Evolutionary conservation across 495 filamentous ascomycete species (phyloP).

Genomic region (Neurospora sp.): DNA sequence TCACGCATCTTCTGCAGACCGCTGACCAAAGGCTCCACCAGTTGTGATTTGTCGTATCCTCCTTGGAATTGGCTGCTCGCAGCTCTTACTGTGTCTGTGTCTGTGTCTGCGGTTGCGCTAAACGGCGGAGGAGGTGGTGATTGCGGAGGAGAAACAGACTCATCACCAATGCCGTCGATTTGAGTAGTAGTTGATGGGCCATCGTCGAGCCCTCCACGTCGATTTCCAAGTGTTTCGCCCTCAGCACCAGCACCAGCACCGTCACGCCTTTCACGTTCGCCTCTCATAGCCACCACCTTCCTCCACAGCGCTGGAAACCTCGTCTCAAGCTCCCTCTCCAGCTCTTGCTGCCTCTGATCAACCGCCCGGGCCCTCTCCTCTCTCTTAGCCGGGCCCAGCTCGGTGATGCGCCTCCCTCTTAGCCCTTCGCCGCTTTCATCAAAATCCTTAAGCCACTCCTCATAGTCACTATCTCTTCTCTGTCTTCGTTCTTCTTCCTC

Average conservation of each 20-base stretch:
- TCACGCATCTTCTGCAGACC: constrained; percentile 24
- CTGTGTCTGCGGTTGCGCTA: background rate
- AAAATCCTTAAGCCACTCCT: constrained; percentile 27
- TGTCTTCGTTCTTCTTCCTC: constrained; percentile 20
- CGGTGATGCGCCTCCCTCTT: constrained; percentile 11
- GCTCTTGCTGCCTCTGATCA: constrained; percentile 28
- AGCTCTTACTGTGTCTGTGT: background rate
- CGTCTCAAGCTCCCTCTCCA: constrained; percentile 29
- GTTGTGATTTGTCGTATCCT: constrained; percentile 1
- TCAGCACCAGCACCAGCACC: constrained; percentile 2
- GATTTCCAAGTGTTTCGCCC: background rate
- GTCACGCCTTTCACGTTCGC: constrained; percentile 6
- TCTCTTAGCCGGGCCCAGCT: constrained; percentile 28
- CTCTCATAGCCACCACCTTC: constrained; percentile 24
- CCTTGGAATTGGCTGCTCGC: background rate
- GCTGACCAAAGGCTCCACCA: constrained; percentile 17
- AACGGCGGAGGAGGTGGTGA: background rate
- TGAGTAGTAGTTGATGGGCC: background rate
- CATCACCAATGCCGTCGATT: background rate
- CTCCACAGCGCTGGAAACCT: constrained; percentile 25
- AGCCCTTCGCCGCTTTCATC: constrained; percentile 23
- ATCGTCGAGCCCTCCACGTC: constrained; percentile 1
- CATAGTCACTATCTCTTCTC: constrained; percentile 15
- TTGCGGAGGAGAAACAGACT: background rate
- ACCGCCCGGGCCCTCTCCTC: constrained; percentile 25